phyloP scores from a whole-genome alignment of 495 filamentous ascomycete genomes.

The Penicillium mononematosum region DNA sequence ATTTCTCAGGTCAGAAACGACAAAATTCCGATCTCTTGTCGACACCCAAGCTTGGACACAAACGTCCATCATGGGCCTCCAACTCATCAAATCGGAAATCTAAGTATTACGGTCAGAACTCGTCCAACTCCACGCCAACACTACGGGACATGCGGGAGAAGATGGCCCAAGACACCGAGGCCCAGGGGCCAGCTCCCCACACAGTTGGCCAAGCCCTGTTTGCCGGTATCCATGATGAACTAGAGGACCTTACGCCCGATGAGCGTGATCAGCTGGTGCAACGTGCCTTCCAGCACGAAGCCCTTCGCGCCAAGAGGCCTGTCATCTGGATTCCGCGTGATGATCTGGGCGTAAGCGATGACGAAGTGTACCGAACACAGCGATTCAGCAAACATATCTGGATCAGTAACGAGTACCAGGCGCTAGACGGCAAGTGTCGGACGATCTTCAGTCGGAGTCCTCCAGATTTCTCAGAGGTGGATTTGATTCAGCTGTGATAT shows the following conservation, averaged over 20 bases:
- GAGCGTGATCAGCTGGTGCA: slow-evolving; percentile 85
- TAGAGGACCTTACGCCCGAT: slow-evolving; percentile 90
- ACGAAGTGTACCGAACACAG: slow-evolving; percentile 78
- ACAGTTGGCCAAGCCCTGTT: slow-evolving; percentile 76
- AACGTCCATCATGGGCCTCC: slow-evolving; percentile 43
- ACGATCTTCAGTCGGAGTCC: slow-evolving; percentile 88
- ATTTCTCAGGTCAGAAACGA: slow-evolving; percentile 20
- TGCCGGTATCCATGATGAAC: slow-evolving; percentile 81
- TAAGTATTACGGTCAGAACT: slow-evolving; percentile 40
- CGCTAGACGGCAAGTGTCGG: slow-evolving; percentile 75
- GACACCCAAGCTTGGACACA: slow-evolving; percentile 23
- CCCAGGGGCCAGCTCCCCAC: slow-evolving; percentile 54
- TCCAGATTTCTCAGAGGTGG: slow-evolving; percentile 88
- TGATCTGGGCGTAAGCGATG: slow-evolving; percentile 85
- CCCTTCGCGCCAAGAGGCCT: slow-evolving; percentile 79
- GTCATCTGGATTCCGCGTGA: slow-evolving; percentile 95
- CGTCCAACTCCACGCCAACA: slow-evolving; percentile 31
- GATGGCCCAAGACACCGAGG: slow-evolving; percentile 58
- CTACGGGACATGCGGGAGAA: slow-evolving; percentile 39
- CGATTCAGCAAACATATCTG: slow-evolving; percentile 80
- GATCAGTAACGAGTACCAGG: slow-evolving; percentile 90
- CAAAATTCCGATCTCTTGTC: slow-evolving; percentile 18
- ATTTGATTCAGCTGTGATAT: slow-evolving; percentile 74
- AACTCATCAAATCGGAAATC: slow-evolving; percentile 43
- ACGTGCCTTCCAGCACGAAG: slow-evolving; percentile 87